Base-by-base conservation (phyloP, 768 basidiomycete genomes). In the Tricholoma terreum region DNA sequence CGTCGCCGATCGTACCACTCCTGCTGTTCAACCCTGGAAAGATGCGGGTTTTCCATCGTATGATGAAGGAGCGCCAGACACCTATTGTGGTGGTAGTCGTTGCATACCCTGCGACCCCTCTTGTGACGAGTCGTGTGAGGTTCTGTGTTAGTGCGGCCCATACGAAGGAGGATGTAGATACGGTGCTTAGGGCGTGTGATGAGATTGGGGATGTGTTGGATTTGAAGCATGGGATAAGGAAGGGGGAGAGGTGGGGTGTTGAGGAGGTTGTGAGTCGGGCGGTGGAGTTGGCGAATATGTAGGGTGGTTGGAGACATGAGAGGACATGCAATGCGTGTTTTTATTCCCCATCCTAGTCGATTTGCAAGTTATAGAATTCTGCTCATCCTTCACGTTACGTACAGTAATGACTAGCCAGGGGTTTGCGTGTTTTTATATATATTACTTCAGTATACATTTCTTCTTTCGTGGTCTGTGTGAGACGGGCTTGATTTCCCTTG, bases 141-240 rank as follows among this genome's bases (percentile, higher is more conserved):
- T 97, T 98, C 80, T 98, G 97, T 68, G 80, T 98, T 14, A 93
- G 90, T 56, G 90, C 96, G 10, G 78, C 94, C 49, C 97, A 99
- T 79, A 98, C 95, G 56, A 99, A 99, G 77, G 90, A 94, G 63
- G 97, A 99, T 67, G 85, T 98, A 57, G 97, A 99, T 74, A 75
- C 76, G 11, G 75, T 98, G 27, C 77, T 99, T 49, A 75, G 81
- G 42, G 95, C 96, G 7, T 92, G 89, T 65, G 93, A 97, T 71
- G 95, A 97, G 72, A 78, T 98, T 59, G 97, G 97, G 24, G 89
- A 90, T 65, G 69, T 91, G 24, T 75, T 99, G 61, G 94, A 96
- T 73, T 75, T 98, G 73, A 98, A 97, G 76, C 88, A 94, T 69
- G 87, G 86, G 2, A 55, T 79, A 21, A 40, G 63, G 43, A 67